Evolutionary conservation across 2,329 filamentous ascomycete genomes (phyloP).

Genomic region (Trichophyton mentagrophytes): DNA sequence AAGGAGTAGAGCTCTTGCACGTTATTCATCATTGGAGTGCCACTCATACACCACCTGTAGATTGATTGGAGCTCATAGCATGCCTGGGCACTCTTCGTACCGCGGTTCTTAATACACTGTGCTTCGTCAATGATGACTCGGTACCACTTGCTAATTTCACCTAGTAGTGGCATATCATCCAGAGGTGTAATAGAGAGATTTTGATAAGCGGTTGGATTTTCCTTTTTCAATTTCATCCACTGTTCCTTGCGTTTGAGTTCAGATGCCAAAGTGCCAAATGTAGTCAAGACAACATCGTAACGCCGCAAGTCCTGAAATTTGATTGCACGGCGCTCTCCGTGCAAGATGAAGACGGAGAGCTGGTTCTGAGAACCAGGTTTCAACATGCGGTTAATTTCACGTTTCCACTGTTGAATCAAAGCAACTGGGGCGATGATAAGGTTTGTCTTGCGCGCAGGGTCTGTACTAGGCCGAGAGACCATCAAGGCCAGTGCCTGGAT

Average conservation of each 20-base stretch:
- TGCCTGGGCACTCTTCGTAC: constrained; percentile 49
- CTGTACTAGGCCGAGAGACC: constrained; percentile 49
- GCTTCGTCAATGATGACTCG: constrained; percentile 67
- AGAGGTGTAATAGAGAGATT: constrained; percentile 22
- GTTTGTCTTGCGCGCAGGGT: constrained; percentile 55
- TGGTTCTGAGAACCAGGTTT: constrained; percentile 38
- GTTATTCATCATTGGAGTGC: constrained; percentile 81
- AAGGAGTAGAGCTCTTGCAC: constrained; percentile 66
- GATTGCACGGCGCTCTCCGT: constrained; percentile 47
- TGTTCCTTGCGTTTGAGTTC: constrained; percentile 52
- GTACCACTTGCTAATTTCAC: constrained; percentile 49
- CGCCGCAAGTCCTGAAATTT: constrained; percentile 48
- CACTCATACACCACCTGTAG: constrained; percentile 62
- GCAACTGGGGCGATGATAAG: constrained; percentile 71
- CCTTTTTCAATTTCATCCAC: constrained; percentile 39
- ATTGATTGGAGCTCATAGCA: constrained; percentile 46
- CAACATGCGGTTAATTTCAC: constrained; percentile 62
- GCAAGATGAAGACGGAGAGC: constrained; percentile 56
- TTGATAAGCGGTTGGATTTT: constrained; percentile 27
- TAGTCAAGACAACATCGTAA: constrained; percentile 66
- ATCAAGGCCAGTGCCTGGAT: constrained; percentile 72
- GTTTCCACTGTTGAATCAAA: constrained; percentile 70
- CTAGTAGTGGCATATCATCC: constrained; percentile 45
- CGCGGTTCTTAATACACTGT: constrained; percentile 66
- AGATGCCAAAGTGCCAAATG: constrained; percentile 57